Conservation (phyloP, 1,284 basidiomycete genomes). For the Ustilago curta region DNA sequence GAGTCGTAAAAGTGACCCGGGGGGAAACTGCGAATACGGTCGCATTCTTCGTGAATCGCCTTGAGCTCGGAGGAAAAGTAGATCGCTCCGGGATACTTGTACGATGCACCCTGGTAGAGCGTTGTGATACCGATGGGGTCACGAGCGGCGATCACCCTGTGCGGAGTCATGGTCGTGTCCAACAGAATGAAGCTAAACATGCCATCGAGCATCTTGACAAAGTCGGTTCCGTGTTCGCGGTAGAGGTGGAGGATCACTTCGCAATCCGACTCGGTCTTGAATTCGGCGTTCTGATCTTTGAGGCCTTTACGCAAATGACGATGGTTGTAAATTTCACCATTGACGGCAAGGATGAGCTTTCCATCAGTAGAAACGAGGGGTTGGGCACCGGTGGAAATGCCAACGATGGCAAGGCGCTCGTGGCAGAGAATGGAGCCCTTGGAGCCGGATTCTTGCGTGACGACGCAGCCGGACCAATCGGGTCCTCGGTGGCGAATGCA, state of each 20-base stretch:
- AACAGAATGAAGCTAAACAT: constrained; percentile 99
- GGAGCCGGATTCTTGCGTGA: constrained; percentile 54
- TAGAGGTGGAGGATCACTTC: constrained; percentile 85
- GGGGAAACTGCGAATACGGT: constrained; percentile 93
- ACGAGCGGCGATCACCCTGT: constrained; percentile 91
- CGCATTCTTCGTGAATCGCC: constrained; percentile 90
- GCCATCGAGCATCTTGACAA: constrained; percentile 80
- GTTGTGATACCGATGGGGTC: constrained; percentile 99
- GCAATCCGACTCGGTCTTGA: constrained; percentile 99
- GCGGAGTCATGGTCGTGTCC: constrained; percentile 89
- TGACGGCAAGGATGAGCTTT: constrained; percentile 88
- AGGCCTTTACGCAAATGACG: constrained; percentile 81
- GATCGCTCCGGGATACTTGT: constrained; percentile 82
- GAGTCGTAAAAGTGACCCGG: constrained; percentile 83
- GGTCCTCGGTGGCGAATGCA: constrained; percentile 69
- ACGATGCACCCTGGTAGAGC: constrained; percentile 94
- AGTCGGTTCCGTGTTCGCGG: constrained; percentile 69
- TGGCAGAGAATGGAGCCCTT: constrained; percentile 70
- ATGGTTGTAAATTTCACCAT: constrained; percentile 99
- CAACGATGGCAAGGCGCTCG: constrained; percentile 87
- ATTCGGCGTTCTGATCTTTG: constrained; percentile 75
- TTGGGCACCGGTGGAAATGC: constrained; percentile 97
- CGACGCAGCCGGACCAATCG: constrained; percentile 69
- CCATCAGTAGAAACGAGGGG: constrained; percentile 90
- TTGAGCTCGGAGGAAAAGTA: constrained; percentile 98